Percentiles rank a stretch among this genome's conserved stretches.
Evolutionary conservation across 1,139 yeast genomes (phyloP).

Genomic region (Yamadazyma sp.): DNA sequence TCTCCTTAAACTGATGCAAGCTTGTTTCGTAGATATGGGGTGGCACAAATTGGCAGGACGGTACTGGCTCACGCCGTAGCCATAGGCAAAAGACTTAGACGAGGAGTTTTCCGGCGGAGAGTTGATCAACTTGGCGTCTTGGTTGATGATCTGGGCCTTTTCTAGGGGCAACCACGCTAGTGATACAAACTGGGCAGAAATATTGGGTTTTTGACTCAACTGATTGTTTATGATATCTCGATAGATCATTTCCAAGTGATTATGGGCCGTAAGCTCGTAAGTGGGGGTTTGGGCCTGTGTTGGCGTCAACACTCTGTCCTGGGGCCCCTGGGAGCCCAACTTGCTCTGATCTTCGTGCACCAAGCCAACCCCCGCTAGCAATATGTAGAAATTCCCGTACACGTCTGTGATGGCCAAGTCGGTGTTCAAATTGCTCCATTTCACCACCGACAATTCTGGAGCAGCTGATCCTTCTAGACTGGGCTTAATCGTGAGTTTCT

Average conservation of each 20-base stretch:
- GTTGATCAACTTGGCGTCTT: conserved; percentile 46
- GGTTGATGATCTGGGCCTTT: conserved; percentile 56
- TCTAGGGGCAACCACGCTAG: conserved; percentile 72
- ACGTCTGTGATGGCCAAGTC: conserved; percentile 53
- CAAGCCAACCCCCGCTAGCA: conserved; percentile 47
- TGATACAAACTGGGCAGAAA: conserved; percentile 39
- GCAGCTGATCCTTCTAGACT: conserved; percentile 23
- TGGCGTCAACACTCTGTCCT: conserved; percentile 3
- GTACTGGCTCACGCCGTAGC: conserved; percentile 58
- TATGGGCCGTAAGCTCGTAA: conserved; percentile 47
- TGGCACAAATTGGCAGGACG: conserved; percentile 66
- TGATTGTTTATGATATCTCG: conserved; percentile 29
- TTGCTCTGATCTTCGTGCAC: conserved; percentile 18
- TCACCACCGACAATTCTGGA: conserved; percentile 33
- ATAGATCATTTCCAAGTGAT: conserved; percentile 48
- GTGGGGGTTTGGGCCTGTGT: conserved; percentile 23
- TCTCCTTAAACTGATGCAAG: conserved; percentile 64
- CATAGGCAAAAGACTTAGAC: conserved; percentile 28
- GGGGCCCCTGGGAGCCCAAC: background rate
- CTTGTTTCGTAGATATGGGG: conserved; percentile 69
- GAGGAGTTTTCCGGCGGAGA: conserved; percentile 3
- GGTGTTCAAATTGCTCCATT: conserved; percentile 54
- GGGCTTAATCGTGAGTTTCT: conserved; percentile 37
- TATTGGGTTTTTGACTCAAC: conserved; percentile 17
- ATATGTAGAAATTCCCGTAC: conserved; percentile 50